Evolutionary conservation across 2,329 filamentous ascomycete genomes (phyloP), one percentile per base, ranked within the genome.

Genomic region (Colletotrichum gigasporum): DNA sequence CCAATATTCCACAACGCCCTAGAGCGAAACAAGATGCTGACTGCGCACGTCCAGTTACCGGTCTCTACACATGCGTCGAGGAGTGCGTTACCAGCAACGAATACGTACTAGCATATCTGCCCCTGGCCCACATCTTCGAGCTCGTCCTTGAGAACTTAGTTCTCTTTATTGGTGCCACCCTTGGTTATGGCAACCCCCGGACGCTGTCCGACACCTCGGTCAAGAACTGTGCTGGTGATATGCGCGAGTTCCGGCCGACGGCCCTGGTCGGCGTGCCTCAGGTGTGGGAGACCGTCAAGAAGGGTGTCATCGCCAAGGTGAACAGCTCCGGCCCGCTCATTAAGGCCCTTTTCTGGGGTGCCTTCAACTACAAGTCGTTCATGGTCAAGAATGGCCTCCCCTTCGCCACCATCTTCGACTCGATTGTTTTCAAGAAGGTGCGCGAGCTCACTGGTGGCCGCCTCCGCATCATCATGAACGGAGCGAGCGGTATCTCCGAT

Each of bases 211-310:
- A 98, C 74, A 79, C 83, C 3, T 96, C 92, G 18, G 91, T 97
- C 79, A 90, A 90, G 69, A 96, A 98, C 78, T 97, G 92, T 82
- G 88, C 90, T 70, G 95, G 96, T 70, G 96, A 99, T 72, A 97
- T 99, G 80, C 91, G 92, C 65, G 94, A 97, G 74, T 91, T 98
- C 75, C 87, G 87, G 71, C 96, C 96, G 1, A 96, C 94, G 2
- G 87, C 97, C 74, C 87, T 99, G 75, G 91, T 97, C 37, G 96
- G 96, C 76, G 96, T 99, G 3, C 96, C 96, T 2, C 94, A 96
- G 63, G 91, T 99, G 30, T 99, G 95, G 94, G 96, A 99, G 80
- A 94, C 93, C 1, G 91, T 99, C 72, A 95, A 94, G 83, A 99
- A 99, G 84, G 96, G 96, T 57, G 92, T 99, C 72, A 83, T 95